Evolutionary conservation across 2,329 filamentous ascomycete genomes (phyloP).

Genomic region (Alternaria hordeiaustralica): DNA sequence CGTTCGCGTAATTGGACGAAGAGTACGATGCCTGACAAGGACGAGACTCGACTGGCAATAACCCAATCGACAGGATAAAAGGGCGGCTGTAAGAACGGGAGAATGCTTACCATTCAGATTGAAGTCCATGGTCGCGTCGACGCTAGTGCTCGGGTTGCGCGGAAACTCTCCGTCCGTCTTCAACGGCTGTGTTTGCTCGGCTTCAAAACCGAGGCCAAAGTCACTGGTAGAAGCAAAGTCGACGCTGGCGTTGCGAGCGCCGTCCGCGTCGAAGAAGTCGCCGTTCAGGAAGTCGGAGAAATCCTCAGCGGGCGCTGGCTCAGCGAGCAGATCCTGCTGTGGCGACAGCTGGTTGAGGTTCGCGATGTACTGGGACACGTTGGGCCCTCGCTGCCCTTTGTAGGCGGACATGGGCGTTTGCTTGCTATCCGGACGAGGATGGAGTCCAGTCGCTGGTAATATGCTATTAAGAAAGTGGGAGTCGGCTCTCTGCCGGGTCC

Average conservation of each 20-base stretch:
- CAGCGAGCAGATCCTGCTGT: constrained; percentile 34
- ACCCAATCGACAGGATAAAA: constrained; percentile 8
- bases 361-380: constrained; percentile 88
- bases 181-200: constrained; percentile 23
- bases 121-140: constrained; percentile 44
- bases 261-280: constrained; percentile 73
- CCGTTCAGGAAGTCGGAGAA: constrained; percentile 64
- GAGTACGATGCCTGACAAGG: constrained; percentile 17
- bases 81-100: constrained; percentile 11
- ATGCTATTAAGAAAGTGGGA: constrained; percentile 17
- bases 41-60: constrained; percentile 16
- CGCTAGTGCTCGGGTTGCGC: constrained; percentile 20
- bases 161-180: constrained; percentile 21
- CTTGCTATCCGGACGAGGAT: constrained; percentile 12
- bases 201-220: constrained; percentile 39
- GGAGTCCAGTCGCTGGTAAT: constrained; percentile 16
- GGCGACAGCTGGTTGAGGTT: constrained; percentile 76
- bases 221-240: constrained; percentile 34
- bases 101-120: constrained; percentile 42
- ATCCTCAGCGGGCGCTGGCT: constrained; percentile 52
- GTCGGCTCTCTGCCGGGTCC: constrained; percentile 1
- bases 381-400: constrained; percentile 78
- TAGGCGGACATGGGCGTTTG: constrained; percentile 69
- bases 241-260: constrained; percentile 29
- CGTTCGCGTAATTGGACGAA: constrained; percentile 30